Percentiles rank a stretch among this genome's conserved stretches.
Conservation (phyloP, 2,329 filamentous ascomycete species). For the Trichoderma simmonsii region DNA sequence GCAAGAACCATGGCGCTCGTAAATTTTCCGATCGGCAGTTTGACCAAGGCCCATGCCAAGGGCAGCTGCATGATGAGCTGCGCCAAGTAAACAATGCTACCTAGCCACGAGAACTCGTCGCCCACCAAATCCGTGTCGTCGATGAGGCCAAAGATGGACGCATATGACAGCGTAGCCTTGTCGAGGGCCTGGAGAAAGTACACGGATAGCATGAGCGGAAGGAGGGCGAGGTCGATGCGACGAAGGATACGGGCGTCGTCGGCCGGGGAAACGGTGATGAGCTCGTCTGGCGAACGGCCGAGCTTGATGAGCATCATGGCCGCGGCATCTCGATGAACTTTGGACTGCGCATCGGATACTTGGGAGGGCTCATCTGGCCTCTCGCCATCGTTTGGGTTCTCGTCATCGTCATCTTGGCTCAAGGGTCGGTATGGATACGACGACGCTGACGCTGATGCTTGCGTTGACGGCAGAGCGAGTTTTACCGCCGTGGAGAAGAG, state of each 20-base stretch:
- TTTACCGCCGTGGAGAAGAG: constrained; percentile 8
- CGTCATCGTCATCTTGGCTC: constrained; percentile 23
- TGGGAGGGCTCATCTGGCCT: background rate
- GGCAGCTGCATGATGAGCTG: constrained; percentile 57
- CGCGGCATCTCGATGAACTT: constrained; percentile 39
- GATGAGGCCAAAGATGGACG: constrained; percentile 61
- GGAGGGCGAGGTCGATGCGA: constrained; percentile 40
- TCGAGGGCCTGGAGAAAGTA: constrained; percentile 64
- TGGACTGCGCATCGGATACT: background rate
- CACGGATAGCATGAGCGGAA: constrained; percentile 51
- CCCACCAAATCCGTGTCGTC: constrained; percentile 55
- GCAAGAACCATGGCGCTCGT: constrained; percentile 53
- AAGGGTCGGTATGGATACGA: constrained; percentile 30
- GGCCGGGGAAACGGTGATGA: constrained; percentile 31
- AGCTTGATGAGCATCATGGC: constrained; percentile 44
- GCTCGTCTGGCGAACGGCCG: constrained; percentile 35
- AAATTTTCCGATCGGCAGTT: constrained; percentile 59
- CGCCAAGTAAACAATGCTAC: constrained; percentile 59
- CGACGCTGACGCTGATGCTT: constrained; percentile 17
- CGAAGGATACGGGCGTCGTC: constrained; percentile 37
- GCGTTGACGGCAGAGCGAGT: background rate
- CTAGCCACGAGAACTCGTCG: constrained; percentile 59
- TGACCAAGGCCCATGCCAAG: constrained; percentile 56
- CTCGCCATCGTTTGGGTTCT: constrained; percentile 16
- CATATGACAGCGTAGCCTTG: constrained; percentile 60